These are phyloP conservation scores for Amborella trichopoda DNA, from an alignment of 164 flowering plant species.

Conservation along the genomic window DNA sequence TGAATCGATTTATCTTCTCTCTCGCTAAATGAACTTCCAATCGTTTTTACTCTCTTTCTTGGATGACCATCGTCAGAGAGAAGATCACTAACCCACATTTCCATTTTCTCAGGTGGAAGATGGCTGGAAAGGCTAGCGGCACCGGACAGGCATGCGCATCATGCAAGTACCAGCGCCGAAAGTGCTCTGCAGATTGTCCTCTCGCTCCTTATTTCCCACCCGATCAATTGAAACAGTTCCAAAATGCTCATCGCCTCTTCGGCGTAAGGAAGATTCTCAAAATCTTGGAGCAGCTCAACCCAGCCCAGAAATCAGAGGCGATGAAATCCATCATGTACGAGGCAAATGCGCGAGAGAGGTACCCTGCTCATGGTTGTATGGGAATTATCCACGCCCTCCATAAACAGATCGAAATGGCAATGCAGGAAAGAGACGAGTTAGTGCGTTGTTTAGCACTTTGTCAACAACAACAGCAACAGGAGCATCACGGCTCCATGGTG, in stretches of 20 bases:
- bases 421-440: too few relatives aligned
- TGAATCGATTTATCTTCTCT: too few relatives aligned
- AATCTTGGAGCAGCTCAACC: neutral
- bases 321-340: slow-evolving; percentile 4
- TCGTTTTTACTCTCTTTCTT: too few relatives aligned
- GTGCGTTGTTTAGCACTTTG: too few relatives aligned
- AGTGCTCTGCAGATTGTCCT: slow-evolving; percentile 8
- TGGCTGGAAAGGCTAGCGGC: neutral
- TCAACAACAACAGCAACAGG: too few relatives aligned
- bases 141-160: slow-evolving; percentile 9
- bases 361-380: slow-evolving; percentile 7
- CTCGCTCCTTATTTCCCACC: slow-evolving; percentile 9
- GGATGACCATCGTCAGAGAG: too few relatives aligned
- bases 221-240: slow-evolving; percentile 3
- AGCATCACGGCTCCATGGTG: too few relatives aligned
- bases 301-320: slow-evolving; percentile 1
- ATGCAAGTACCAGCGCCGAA: slow-evolving; percentile 10
- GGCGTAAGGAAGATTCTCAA: slow-evolving; percentile 9
- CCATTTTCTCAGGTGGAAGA: too few relatives aligned
- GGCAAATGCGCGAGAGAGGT: slow-evolving; percentile 3
- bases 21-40: too few relatives aligned
- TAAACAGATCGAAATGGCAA: slow-evolving; percentile 4
- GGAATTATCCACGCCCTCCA: slow-evolving; percentile 1
- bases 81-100: too few relatives aligned
- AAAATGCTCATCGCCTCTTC: slow-evolving; percentile 6